Evolutionary conservation across 106 monocot genomes (phyloP), one percentile per base, ranked within the genome.

Genomic region (Acorus calamus): DNA sequence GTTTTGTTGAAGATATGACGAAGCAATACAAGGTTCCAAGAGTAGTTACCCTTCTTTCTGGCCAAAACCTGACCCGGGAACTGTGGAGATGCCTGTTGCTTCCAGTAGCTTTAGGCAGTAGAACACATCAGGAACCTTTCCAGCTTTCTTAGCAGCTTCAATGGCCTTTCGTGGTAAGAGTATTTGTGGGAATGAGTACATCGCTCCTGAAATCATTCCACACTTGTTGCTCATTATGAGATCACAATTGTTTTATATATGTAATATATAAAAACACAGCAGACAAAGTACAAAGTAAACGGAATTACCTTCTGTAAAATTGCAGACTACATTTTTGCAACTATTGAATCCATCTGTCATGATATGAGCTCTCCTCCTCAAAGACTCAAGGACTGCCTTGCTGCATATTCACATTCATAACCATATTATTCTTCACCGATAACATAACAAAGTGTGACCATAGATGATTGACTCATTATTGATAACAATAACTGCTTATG

Each of bases 311-410:
- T 98, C 88, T 7, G 98, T 98, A 64, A 88, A 98, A 62, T 98
- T 92, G 67, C 98, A 98, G 58, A 88, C 79, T 0, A 98, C 92
- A 70, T 98, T 98, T 81, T 67, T 88, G 81, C 98, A 98, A 68
- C 88, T 98, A 66, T 98, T 98, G 61, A 98, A 98, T 48, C 98
- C 98, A 75, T 98, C 88, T 8, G 98, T 92, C 98, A 98, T 92
- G 59, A 98, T 71, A 46, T 58, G 91, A 47, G 98, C 98, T 81
- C 98, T 80, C 80, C 76, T 88, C 66, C 83, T 85, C 66, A 98
- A 70, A 47, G 98, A 98, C 2, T 85, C 86, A 43, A 88, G 76
- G 56, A 98, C 61, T 41, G 83, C 71, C 48, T 92, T 98, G 70
- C 98, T 98, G 85, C 70, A 79, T 50, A 28, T 28, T 28, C 28